Conservation (phyloP, 495 filamentous ascomycete genomes). For the Pseudoneurospora amorphoporcata region DNA sequence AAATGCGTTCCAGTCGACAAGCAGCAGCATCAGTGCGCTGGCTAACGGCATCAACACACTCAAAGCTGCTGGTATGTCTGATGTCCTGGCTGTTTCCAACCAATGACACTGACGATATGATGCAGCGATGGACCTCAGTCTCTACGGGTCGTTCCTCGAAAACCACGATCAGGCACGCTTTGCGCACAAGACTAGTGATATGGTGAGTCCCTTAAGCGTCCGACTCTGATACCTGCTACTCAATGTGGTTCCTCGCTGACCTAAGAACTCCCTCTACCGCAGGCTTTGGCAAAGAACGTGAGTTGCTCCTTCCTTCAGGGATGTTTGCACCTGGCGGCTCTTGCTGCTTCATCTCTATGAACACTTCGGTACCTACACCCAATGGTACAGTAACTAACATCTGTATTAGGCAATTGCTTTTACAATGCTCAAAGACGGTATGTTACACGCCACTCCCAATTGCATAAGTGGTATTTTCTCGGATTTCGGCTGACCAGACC, state of each 20-base stretch:
- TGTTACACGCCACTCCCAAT: constrained; percentile 3
- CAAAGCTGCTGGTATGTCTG: constrained; percentile 19
- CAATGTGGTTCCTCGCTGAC: neutral
- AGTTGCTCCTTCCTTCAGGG: constrained; percentile 11
- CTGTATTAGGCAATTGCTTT: constrained; percentile 62
- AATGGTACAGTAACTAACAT: constrained; percentile 13
- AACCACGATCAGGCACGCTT: constrained; percentile 73
- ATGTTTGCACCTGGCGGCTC: neutral
- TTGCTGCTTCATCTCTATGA: neutral
- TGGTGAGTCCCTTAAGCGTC: constrained; percentile 9
- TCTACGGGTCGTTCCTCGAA: constrained; percentile 65
- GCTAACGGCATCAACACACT: constrained; percentile 49
- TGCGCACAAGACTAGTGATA: constrained; percentile 44
- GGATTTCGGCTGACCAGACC: neutral
- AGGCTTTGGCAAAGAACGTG: constrained; percentile 20
- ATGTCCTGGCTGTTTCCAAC: neutral
- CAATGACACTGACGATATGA: neutral
- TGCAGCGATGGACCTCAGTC: constrained; percentile 47
- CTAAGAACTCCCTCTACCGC: neutral
- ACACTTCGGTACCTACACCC: neutral
- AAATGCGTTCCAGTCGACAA: constrained; percentile 49
- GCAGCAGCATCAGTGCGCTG: constrained; percentile 47
- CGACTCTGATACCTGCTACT: neutral
- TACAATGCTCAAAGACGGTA: constrained; percentile 53
- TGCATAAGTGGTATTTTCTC: neutral